Conservation (phyloP, 2,329 filamentous ascomycete genomes). For the Trichoderma hamatum region DNA sequence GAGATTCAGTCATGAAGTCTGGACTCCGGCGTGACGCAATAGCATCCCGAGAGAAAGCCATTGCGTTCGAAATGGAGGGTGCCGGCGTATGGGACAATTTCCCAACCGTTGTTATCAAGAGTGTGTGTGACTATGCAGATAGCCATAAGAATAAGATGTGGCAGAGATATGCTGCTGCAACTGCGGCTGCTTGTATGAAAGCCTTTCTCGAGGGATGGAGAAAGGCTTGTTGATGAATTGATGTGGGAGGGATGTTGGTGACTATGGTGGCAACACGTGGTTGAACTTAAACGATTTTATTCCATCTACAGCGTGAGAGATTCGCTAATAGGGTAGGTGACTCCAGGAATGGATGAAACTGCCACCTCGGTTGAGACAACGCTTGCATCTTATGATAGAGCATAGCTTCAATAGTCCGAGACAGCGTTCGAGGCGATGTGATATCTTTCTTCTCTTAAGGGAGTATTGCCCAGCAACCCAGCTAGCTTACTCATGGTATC, state of each 20-base stretch:
- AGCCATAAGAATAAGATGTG: conserved; percentile 43
- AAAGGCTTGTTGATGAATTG: not conserved
- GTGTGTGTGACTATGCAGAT: conserved; percentile 45
- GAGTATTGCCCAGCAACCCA: too few relatives aligned
- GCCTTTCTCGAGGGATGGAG: conserved; percentile 22
- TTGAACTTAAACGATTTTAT: not conserved
- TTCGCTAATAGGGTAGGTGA: too few relatives aligned
- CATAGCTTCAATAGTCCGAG: not conserved
- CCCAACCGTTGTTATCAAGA: conserved; percentile 42
- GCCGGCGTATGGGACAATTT: conserved; percentile 37
- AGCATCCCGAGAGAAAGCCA: conserved; percentile 29
- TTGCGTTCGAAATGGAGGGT: conserved; percentile 42
- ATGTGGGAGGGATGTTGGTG: not conserved
- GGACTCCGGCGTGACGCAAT: conserved; percentile 40
- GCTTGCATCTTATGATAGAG: not conserved
- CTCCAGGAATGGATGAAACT: not conserved
- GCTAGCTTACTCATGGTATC: too few relatives aligned
- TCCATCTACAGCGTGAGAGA: too few relatives aligned
- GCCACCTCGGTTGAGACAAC: not conserved
- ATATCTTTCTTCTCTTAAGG: too few relatives aligned
- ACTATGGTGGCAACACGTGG: not conserved
- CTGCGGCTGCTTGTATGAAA: conserved; percentile 22
- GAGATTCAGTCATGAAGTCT: conserved; percentile 45
- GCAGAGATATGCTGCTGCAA: conserved; percentile 33
- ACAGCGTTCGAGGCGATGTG: not conserved